Evolutionary conservation across 306 rosid genomes (phyloP).

Genomic region (Fragaria nilgerrensis): DNA sequence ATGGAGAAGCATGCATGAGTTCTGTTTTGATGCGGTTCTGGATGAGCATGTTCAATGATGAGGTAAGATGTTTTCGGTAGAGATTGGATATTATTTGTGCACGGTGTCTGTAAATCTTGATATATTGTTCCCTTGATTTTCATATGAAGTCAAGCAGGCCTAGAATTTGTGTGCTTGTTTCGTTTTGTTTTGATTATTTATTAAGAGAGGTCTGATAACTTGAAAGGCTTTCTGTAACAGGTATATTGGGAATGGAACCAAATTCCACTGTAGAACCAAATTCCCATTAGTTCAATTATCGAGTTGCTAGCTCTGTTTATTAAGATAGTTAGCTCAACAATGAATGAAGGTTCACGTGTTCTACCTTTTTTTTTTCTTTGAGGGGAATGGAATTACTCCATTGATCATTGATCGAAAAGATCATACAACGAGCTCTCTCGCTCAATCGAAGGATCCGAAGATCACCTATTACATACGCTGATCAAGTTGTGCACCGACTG

Average conservation of each 20-base stretch:
- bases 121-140: not conserved
- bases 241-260: constrained; percentile 49
- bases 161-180: constrained; percentile 9
- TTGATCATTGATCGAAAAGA: no score
- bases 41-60: constrained; percentile 81
- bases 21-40: constrained; percentile 94
- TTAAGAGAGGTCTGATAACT: constrained; percentile 23
- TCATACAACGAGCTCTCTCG: no score
- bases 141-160: not conserved
- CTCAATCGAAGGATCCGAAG: no score
- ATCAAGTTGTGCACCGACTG: no score
- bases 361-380: no score
- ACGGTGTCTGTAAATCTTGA: constrained; percentile 6
- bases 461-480: no score
- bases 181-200: constrained; percentile 4
- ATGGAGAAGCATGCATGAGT: constrained; percentile 89
- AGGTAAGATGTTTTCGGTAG: constrained; percentile 42
- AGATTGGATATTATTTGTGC: not conserved
- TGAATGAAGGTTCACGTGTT: no score
- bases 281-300: constrained; percentile 36
- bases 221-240: constrained; percentile 43
- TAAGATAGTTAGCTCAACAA: no score
- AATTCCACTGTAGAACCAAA: constrained; percentile 74
- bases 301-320: no score
- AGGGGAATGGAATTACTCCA: no score